These are phyloP conservation scores for Margaritispora aquatica DNA, from an alignment of 495 filamentous ascomycete species.

Conservation along the genomic window DNA sequence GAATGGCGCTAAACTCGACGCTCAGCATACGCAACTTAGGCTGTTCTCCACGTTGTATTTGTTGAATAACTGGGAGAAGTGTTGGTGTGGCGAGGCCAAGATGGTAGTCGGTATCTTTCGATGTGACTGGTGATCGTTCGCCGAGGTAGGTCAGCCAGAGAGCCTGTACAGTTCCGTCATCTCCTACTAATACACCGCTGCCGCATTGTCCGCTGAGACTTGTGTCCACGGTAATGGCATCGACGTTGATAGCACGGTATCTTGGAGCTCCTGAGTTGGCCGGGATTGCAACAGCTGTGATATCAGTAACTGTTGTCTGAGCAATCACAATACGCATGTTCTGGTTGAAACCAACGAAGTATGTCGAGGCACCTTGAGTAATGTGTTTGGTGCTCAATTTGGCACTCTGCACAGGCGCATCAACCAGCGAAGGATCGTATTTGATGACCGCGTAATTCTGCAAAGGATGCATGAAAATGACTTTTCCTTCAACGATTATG, in stretches of 20 bases:
- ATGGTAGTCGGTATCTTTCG: slow-evolving; percentile 95
- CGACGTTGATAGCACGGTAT: slow-evolving; percentile 92
- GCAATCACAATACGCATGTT: slow-evolving; percentile 90
- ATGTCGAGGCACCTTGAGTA: slow-evolving; percentile 82
- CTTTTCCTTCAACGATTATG: slow-evolving; percentile 86
- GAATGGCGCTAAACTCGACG: slow-evolving; percentile 88
- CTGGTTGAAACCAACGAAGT: slow-evolving; percentile 96
- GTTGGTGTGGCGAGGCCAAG: slow-evolving; percentile 87
- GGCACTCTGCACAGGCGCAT: slow-evolving; percentile 87
- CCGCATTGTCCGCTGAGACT: slow-evolving; percentile 85
- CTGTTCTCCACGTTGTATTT: slow-evolving; percentile 71
- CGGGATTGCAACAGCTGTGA: slow-evolving; percentile 94
- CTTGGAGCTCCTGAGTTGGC: slow-evolving; percentile 86
- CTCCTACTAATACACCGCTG: slow-evolving; percentile 84
- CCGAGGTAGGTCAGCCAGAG: slow-evolving; percentile 96
- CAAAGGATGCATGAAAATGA: slow-evolving; percentile 95
- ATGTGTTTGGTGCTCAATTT: slow-evolving; percentile 73
- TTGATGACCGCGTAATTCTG: slow-evolving; percentile 96
- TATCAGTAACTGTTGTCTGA: slow-evolving; percentile 92
- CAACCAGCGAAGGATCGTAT: slow-evolving; percentile 87
- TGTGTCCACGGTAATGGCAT: slow-evolving; percentile 96
- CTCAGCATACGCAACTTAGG: slow-evolving; percentile 85
- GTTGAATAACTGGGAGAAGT: slow-evolving; percentile 72
- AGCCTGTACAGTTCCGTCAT: slow-evolving; percentile 88
- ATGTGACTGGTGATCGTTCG: slow-evolving; percentile 68